Evolutionary conservation across 176 grass and related monocot genomes (phyloP).

Genomic region (Oryza rufipogon): DNA sequence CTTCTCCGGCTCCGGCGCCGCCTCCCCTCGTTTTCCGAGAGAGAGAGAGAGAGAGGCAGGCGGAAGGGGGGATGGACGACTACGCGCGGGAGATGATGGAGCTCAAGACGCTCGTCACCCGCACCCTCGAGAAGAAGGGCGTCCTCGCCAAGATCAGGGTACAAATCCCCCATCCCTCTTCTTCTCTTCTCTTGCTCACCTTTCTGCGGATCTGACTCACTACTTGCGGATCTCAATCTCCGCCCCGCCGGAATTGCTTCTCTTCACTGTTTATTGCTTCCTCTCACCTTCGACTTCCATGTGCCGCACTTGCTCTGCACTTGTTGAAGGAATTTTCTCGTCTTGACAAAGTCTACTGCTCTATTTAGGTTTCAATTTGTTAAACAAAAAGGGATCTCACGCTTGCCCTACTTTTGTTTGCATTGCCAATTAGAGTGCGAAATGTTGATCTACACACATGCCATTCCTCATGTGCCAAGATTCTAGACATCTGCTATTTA

Average conservation of each 20-base stretch:
- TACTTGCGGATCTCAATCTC: conserved; percentile 22
- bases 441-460: background rate
- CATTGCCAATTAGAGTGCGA: background rate
- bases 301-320: background rate
- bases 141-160: conserved; percentile 96
- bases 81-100: conserved; percentile 98
- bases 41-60: too few species aligned
- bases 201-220: conserved; percentile 15
- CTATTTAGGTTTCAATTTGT: background rate
- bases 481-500: background rate
- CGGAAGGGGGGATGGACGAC: conserved; percentile 57
- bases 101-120: conserved; percentile 94
- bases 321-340: background rate
- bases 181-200: background rate
- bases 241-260: too few species aligned
- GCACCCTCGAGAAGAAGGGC: conserved; percentile 95
- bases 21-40: too few species aligned
- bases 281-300: background rate
- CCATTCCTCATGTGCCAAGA: background rate
- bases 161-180: background rate
- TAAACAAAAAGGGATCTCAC: background rate
- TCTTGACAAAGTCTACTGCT: background rate
- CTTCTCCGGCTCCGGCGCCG: background rate
- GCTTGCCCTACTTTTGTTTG: background rate
- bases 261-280: background rate